phyloP scores from a whole-genome alignment of 495 filamentous ascomycete species.

The Tuber magnatum region DNA sequence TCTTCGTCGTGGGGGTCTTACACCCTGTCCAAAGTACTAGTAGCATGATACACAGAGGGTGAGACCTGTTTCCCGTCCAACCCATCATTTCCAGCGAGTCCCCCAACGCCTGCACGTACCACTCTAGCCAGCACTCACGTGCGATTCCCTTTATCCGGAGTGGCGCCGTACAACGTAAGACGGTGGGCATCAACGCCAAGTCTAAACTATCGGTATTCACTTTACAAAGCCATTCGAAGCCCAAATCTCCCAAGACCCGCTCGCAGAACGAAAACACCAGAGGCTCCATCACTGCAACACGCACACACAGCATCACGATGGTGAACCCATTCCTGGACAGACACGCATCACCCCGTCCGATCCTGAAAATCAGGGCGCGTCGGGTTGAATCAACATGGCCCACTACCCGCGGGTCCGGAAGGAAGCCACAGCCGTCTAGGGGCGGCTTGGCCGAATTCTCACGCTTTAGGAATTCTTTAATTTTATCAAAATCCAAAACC shows the following conservation, averaged over 20 bases:
- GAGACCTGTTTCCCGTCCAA: not conserved
- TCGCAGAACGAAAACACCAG: not conserved
- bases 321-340: not conserved
- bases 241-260: not conserved
- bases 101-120: too few relatives aligned
- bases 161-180: not conserved
- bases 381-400: not conserved
- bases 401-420: too few relatives aligned
- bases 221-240: not conserved
- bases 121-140: not conserved
- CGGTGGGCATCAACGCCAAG: too few relatives aligned
- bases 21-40: not conserved
- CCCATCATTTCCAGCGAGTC: not conserved
- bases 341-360: not conserved
- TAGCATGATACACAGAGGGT: too few relatives aligned
- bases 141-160: not conserved
- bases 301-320: not conserved
- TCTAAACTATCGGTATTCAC: too few relatives aligned
- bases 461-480: too few relatives aligned
- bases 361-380: not conserved
- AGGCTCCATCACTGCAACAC: not conserved
- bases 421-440: not conserved
- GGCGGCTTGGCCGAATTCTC: not conserved
- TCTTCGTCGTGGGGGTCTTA: not conserved
- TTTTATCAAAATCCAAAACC: not conserved